A percentile compares a stretch with the other conserved stretches of the same genome.
Conservation (phyloP, 345 rosid species). For the Salix purpurea region DNA sequence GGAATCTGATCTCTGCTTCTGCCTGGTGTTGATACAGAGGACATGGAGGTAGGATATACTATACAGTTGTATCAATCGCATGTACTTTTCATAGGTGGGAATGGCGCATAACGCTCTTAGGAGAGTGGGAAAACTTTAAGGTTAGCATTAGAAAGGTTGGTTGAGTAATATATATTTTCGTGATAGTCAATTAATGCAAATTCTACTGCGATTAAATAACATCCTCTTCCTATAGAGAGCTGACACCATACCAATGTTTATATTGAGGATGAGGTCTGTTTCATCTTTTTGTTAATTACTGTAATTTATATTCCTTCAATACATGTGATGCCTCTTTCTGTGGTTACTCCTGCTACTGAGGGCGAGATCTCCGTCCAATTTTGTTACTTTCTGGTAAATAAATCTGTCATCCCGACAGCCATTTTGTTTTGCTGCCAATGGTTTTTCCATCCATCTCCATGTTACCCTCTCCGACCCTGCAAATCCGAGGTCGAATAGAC, state of each 20-base stretch:
- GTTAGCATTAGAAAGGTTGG: background rate
- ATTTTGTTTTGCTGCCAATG: background rate
- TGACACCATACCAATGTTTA: background rate
- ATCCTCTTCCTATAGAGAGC: background rate
- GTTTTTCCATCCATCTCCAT: background rate
- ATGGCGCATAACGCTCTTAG: background rate
- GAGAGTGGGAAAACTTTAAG: background rate
- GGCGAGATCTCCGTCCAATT: background rate
- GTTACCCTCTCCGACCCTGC: no score
- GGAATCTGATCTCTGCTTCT: slow-evolving; percentile 59
- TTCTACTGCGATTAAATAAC: background rate
- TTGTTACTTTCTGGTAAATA: background rate
- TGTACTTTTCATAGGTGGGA: background rate
- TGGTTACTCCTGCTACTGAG: background rate
- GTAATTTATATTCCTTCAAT: background rate
- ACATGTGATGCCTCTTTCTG: background rate
- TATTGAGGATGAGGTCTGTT: background rate
- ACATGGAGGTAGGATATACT: background rate
- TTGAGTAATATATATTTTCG: background rate
- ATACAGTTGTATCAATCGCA: slow-evolving; percentile 3
- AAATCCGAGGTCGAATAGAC: background rate
- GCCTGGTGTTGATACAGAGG: slow-evolving; percentile 49
- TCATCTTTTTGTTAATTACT: background rate
- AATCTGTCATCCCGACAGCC: background rate
- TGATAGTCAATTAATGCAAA: background rate